Evolutionary conservation across 257 asterid species (phyloP).

Genomic region (Solanum paucissectum): DNA sequence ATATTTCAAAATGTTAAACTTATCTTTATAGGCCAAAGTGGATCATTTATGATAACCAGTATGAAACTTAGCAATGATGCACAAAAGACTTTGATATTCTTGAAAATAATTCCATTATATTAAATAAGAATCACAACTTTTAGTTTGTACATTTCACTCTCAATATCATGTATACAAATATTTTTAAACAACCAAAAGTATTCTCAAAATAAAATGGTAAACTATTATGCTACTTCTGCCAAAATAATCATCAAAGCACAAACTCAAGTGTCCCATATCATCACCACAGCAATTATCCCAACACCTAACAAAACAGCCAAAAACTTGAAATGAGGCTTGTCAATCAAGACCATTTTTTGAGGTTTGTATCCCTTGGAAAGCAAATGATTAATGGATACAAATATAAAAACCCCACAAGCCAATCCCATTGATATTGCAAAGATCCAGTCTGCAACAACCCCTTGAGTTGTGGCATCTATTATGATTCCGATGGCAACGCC

Average conservation of each 20-base stretch:
- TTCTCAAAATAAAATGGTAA: neutral
- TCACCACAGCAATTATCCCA: constrained; percentile 78
- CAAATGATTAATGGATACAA: constrained; percentile 72
- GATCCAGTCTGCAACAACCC: constrained; percentile 72
- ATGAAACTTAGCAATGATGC: neutral
- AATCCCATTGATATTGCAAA: constrained; percentile 82
- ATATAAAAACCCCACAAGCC: constrained; percentile 82
- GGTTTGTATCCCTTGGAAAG: constrained; percentile 64
- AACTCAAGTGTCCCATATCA: constrained; percentile 84
- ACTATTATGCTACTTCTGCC: neutral
- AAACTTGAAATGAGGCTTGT: constrained; percentile 42
- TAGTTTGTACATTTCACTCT: neutral
- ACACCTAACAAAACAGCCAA: constrained; percentile 64
- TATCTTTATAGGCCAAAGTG: neutral
- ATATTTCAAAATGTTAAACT: neutral
- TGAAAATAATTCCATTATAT: neutral
- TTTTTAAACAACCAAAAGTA: neutral
- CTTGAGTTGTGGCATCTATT: constrained; percentile 75
- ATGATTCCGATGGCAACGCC: constrained; percentile 78
- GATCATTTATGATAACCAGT: neutral
- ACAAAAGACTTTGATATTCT: neutral
- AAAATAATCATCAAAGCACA: neutral
- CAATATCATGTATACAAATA: neutral
- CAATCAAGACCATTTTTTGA: constrained; percentile 21
- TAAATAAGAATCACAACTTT: neutral